Evolutionary conservation across 345 rosid genomes (phyloP).

Genomic region (Diplotaxis tenuifolia): DNA sequence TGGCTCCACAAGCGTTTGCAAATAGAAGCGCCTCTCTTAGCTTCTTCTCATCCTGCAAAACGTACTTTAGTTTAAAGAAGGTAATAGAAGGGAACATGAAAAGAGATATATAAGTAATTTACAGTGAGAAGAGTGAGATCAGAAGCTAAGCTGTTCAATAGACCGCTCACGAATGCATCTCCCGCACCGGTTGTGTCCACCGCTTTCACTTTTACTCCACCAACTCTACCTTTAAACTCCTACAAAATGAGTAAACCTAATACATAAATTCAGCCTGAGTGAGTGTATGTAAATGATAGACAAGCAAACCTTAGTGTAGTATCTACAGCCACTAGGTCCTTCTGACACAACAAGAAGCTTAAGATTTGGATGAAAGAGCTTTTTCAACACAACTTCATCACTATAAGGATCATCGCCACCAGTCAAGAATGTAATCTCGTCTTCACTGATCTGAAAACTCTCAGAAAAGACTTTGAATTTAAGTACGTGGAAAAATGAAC

Average conservation of each 20-base stretch:
- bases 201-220: slow-evolving; percentile 60
- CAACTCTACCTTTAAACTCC: slow-evolving; percentile 73
- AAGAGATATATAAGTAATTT: neutral
- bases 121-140: slow-evolving; percentile 53
- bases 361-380: slow-evolving; percentile 74
- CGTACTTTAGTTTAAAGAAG: neutral
- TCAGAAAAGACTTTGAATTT: slow-evolving; percentile 2
- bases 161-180: slow-evolving; percentile 76
- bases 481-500: slow-evolving; percentile 1
- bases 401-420: slow-evolving; percentile 66
- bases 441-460: slow-evolving; percentile 76
- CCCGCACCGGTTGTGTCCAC: slow-evolving; percentile 91
- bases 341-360: slow-evolving; percentile 90
- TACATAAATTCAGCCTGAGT: neutral
- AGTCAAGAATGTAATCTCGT: slow-evolving; percentile 78
- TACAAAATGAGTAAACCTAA: slow-evolving; percentile 25
- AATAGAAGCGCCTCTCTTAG: slow-evolving; percentile 72
- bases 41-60: slow-evolving; percentile 69
- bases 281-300: neutral
- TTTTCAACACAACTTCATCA: slow-evolving; percentile 62
- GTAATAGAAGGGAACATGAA: neutral
- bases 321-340: slow-evolving; percentile 91
- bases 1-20: slow-evolving; percentile 87
- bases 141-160: slow-evolving; percentile 60
- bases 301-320: slow-evolving; percentile 69